Evolutionary conservation across 768 basidiomycete genomes (phyloP), one percentile per base, ranked within the genome.

Genomic region (Lactarius hatsudake): DNA sequence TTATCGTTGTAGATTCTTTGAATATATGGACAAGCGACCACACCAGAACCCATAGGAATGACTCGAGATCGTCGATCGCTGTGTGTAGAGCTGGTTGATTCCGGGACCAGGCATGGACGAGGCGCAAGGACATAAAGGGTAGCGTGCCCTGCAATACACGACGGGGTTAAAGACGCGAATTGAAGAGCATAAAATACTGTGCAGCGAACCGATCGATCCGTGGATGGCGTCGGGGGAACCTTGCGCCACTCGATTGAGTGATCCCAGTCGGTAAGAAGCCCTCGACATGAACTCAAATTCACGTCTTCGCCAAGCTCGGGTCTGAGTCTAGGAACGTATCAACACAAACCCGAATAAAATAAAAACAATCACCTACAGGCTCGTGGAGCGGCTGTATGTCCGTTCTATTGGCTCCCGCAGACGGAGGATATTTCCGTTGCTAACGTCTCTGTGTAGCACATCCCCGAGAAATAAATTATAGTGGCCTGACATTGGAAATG

Each of bases 21-120:
- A 53, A 45, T 9, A 56, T 43, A 2, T 56, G n/a, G 10, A 26
- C 13, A 17, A 63, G 10, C 1, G 6, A 12, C 62, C 62, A 63
- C 2, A 63, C 20, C 1, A 63, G 30, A 13, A 57, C 1, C 56
- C 42, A 63, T 0, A 48, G 13, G 6, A 57, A 63, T 0, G 63
- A 63, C 6, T 57, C 63, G 2, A 63, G 63, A 6, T 63, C 62
- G 23, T 62, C 61, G 4, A 54, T 9, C 2, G 61, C 61, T 0
- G 61, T 62, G 20, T 40, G 62, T 3, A 62, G 15, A 12, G 42
- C 28, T 42, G 23, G 18, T 13, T 4, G 3, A 2, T 40, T 2
- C 2, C 5, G 3, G 2, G 2, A 3, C 38, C 30, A 45, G 42
- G 54, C 40, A 0, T 0, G 0, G 2, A 43, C 7, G n/a, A 63